Base-by-base conservation (phyloP, 768 basidiomycete species). In the Tricholomella constricta region DNA sequence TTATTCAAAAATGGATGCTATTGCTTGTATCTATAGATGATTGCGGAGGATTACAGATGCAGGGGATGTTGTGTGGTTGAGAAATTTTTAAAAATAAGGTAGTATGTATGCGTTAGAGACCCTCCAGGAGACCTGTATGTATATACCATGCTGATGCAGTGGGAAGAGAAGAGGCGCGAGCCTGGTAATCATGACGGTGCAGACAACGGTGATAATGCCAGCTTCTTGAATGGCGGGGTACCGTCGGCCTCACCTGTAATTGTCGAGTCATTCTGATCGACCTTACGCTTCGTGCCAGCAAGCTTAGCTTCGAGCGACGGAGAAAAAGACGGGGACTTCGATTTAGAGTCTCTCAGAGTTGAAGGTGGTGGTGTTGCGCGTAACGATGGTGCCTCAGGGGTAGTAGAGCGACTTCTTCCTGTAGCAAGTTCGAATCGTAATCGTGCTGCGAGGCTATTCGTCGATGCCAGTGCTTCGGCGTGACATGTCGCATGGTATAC, bases 401-500 rank as follows among this genome's bases (percentile, higher is more conserved):
- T 92, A 62, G 78, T 79, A 61, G 87, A 85, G 57, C 91, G 85
- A 74, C 89, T 91, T 55, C 82, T 91, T 54, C 82, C 76, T 62
- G 71, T 71, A 53, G 71, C 69, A 41, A 75, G 66, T 63, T 89
- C 85, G 71, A 73, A 81, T 51, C 86, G 85, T 62, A 92, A 68
- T 42, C 86, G 82, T 7, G 82, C 80, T 47, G 85, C 88, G 47
- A 91, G 73, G 61, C 69, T 87, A 59, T 78, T 85, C 46, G 82
- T 81, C 45, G 83, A 87, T 22, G 70, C 74, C 34, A 80, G 67
- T 32, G 88, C 88, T 67, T 96, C 94, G 22, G 90, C 89, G 72
- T 91, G 89, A 70, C 94, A 97, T 15, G 94, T 96, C 42, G 94
- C 94, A 73, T 97, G 94, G 68, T 86, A 96, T 63, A 95, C 87